A percentile compares a stretch with the other conserved stretches of the same genome.
These are phyloP conservation scores for Leishmania turanica DNA, from an alignment of 208 protist genomes.

Conservation along the genomic window DNA sequence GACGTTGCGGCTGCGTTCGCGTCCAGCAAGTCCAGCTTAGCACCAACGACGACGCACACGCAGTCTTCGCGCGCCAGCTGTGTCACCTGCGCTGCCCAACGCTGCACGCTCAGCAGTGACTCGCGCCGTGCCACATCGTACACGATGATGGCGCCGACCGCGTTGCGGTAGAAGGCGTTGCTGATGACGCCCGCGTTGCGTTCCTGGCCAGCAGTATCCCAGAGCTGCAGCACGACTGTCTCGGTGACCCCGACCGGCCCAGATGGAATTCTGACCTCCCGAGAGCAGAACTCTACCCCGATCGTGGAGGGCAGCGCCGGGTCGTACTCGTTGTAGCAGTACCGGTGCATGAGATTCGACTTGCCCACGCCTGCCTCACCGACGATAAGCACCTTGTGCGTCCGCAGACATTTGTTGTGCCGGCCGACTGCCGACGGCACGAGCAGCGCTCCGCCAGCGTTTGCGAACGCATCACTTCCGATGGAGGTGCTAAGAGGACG, in stretches of 20 bases:
- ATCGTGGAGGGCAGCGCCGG: slow-evolving; percentile 92
- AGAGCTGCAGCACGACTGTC: slow-evolving; percentile 77
- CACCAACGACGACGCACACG: slow-evolving; percentile 48
- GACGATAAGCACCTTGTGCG: slow-evolving; percentile 97
- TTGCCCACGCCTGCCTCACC: slow-evolving; percentile 95
- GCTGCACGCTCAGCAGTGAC: slow-evolving; percentile 37
- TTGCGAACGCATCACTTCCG: neutral
- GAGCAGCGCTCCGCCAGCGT: neutral
- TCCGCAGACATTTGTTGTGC: slow-evolving; percentile 57
- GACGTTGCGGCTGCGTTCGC: neutral
- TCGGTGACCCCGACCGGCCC: slow-evolving; percentile 33
- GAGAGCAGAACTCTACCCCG: slow-evolving; percentile 96
- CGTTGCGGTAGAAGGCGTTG: slow-evolving; percentile 53
- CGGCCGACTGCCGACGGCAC: slow-evolving; percentile 12
- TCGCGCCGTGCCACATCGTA: slow-evolving; percentile 52
- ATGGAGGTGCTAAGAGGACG: neutral
- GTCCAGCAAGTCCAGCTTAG: slow-evolving; percentile 39
- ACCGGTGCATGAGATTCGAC: slow-evolving; percentile 95
- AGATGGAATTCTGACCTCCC: slow-evolving; percentile 87
- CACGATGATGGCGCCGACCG: slow-evolving; percentile 44
- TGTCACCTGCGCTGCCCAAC: slow-evolving; percentile 39
- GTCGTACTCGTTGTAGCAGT: slow-evolving; percentile 93
- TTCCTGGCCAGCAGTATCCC: slow-evolving; percentile 73
- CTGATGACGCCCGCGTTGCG: slow-evolving; percentile 40
- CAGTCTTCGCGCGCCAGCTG: slow-evolving; percentile 43